Base-by-base conservation (phyloP, 2,329 filamentous ascomycete species). In the Aspergillus ibericus region DNA sequence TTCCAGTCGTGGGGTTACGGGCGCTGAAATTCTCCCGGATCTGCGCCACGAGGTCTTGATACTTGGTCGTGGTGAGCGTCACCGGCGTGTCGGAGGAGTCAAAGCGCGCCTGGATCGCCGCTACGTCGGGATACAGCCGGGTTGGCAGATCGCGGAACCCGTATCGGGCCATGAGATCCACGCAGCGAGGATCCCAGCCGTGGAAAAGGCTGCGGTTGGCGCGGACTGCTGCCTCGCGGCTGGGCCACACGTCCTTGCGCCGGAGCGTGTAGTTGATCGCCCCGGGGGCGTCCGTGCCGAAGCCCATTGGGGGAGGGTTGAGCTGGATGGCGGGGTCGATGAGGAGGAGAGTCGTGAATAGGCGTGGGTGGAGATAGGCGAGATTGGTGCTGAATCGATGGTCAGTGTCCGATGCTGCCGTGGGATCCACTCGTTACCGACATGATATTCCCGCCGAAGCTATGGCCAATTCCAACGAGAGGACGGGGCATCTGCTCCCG, bases 381-480 rank as follows among this genome's bases (percentile, higher is more conserved):
- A 59, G 52, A 12, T 44, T 53, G 9, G 49, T 49, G 10, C 46
- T 49, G 29, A 27, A 20, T 46, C 40, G 18, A 44, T 20, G 16
- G 40, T 46, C 18, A 13, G 18, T 46, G 8, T 9, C 38, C 38
- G 3, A n/a, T 5, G 18, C 12, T 16, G 15, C 12, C 2, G 18
- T 8, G 15, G 38, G 40, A 15, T 46, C 22, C 5, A 25, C n/a
- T n/a, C n/a, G n/a, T 25, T 25, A 25, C 44, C 12, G 4, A 49
- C 46, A 49, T 49, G 25, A 49, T 49, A 32, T 27, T 49, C 10
- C 46, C 63, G 18, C 62, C 64, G 15, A 64, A 51, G 57, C 63
- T 66, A 27, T 66, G 60, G 5, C 63, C 62, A 12, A 66, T 29
- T 12, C 63, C 63, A 7, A 66, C 50, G 16, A 66, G 4, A 12